Conservation (phyloP, 2,329 filamentous ascomycete species). For the Ophiostoma ulmi region DNA sequence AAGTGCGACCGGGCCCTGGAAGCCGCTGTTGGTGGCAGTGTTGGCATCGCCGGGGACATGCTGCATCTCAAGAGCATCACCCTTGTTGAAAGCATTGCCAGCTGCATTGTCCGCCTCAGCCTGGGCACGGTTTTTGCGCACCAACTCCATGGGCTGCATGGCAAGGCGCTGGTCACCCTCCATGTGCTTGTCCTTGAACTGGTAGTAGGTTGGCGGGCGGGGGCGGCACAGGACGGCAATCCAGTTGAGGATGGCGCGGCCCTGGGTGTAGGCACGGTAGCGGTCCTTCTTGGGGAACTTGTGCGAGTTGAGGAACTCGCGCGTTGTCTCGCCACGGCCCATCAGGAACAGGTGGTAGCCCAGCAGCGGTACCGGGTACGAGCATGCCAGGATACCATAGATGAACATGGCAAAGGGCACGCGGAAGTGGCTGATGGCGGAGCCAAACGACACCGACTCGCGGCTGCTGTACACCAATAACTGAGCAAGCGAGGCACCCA, state of each 20-base stretch:
- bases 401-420: constrained; percentile 86
- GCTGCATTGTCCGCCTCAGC: constrained; percentile 32
- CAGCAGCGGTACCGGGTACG: constrained; percentile 79
- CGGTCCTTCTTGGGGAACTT: constrained; percentile 91
- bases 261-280: constrained; percentile 83
- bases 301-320: constrained; percentile 92
- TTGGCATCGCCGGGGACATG: constrained; percentile 38
- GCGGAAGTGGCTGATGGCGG: constrained; percentile 64
- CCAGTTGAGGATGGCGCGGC: constrained; percentile 71
- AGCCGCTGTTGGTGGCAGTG: constrained; percentile 5
- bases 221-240: constrained; percentile 75
- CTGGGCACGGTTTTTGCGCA: background rate
- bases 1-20: constrained; percentile 21
- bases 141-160: constrained; percentile 37
- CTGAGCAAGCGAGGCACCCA: constrained; percentile 74
- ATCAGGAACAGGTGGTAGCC: constrained; percentile 90
- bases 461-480: constrained; percentile 65
- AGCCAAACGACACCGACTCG: constrained; percentile 60
- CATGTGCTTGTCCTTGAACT: constrained; percentile 72
- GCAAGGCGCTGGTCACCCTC: constrained; percentile 83
- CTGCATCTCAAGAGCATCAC: constrained; percentile 67
- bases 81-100: constrained; percentile 38
- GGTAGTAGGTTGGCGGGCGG: constrained; percentile 79
- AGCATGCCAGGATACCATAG: constrained; percentile 66
- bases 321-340: constrained; percentile 84